These are phyloP conservation scores for Aspergillus conjunctus DNA, from an alignment of 495 filamentous ascomycete genomes.

Conservation along the genomic window DNA sequence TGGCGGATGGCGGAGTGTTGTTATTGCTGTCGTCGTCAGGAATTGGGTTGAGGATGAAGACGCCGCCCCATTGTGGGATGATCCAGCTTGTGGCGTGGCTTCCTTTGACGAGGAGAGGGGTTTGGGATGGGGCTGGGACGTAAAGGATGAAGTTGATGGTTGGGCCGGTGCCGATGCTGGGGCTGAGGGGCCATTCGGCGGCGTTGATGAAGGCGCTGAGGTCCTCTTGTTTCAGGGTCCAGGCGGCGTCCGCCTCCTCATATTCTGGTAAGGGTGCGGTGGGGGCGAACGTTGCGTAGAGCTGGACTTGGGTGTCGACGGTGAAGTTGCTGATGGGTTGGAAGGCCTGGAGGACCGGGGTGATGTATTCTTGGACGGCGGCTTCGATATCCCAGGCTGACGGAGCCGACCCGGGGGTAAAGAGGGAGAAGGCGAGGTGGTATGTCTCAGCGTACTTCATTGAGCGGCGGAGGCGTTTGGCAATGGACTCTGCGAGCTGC, in stretches of 20 bases:
- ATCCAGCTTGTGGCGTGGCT: constrained; percentile 85
- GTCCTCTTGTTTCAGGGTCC: constrained; percentile 81
- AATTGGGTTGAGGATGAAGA: constrained; percentile 73
- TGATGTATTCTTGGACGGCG: constrained; percentile 78
- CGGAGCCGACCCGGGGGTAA: constrained; percentile 74
- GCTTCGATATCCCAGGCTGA: constrained; percentile 90
- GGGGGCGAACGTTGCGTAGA: constrained; percentile 78
- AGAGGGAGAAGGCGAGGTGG: constrained; percentile 93
- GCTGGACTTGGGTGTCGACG: constrained; percentile 92
- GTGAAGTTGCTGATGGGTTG: constrained; percentile 91
- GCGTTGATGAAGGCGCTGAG: constrained; percentile 94
- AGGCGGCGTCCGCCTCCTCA: constrained; percentile 52
- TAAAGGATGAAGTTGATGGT: constrained; percentile 96
- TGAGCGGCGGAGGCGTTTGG: constrained; percentile 69
- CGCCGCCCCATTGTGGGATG: constrained; percentile 95
- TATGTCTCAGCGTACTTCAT: constrained; percentile 93
- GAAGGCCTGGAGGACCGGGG: constrained; percentile 76
- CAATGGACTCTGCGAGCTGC: constrained; percentile 54
- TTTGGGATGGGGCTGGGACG: constrained; percentile 61
- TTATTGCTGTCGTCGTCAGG: constrained; percentile 16
- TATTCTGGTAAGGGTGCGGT: constrained; percentile 65
- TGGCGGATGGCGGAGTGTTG: constrained; percentile 25
- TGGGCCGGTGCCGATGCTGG: constrained; percentile 88
- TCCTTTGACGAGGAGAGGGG: constrained; percentile 67
- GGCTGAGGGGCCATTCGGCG: constrained; percentile 94